Evolutionary conservation across 78 protist species (phyloP), one percentile per base, ranked within the genome.

Genomic region (Dictyostelium firmibasis): DNA sequence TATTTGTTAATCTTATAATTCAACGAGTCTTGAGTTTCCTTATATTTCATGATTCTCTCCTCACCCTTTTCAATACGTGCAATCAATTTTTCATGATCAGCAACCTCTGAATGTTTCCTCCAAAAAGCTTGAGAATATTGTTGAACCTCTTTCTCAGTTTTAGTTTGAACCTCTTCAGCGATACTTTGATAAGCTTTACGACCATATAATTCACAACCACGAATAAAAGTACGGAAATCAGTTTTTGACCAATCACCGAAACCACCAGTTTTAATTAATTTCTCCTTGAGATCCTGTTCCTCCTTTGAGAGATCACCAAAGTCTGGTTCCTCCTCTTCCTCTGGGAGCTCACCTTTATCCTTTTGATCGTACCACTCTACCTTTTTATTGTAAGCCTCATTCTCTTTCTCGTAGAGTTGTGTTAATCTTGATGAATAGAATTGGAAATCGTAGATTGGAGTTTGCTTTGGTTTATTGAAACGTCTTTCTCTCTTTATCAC

Each of bases 151-250:
- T 96, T 84, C 1, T 44, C 74, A 0, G 97, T 79, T 82, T 97
- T 97, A 3, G 72, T 85, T 16, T 95, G 97, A 16, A 75, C 38
- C 6, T 93, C 91, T 18, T 85, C 79, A 2, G 97, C 76, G 27
- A 97, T 95, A 5, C 16, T 60, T 31, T 70, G 27, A 60, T 76
- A 38, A 0, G 91, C 44, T 23, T 92, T 78, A 36, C 98, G 83
- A 1, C 98, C 98, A 88, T 96, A 76, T 47, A 76, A 29, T 35
- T 97, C 98, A 77, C 85, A 81, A n/a, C 95, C 97, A 31, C 91
- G 86, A 69, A 81, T 43, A 76, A 95, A 97, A 38, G 84, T 29
- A 25, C 72, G 29, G 69, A 86, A 97, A 76, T 97, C 98, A 7
- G 35, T 10, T 23, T 72, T 85, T 33, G 91, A 72, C 98, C 98